Evolutionary conservation across 2,329 filamentous ascomycete species (phyloP).

Genomic region (Paraphaeosphaeria minitans): DNA sequence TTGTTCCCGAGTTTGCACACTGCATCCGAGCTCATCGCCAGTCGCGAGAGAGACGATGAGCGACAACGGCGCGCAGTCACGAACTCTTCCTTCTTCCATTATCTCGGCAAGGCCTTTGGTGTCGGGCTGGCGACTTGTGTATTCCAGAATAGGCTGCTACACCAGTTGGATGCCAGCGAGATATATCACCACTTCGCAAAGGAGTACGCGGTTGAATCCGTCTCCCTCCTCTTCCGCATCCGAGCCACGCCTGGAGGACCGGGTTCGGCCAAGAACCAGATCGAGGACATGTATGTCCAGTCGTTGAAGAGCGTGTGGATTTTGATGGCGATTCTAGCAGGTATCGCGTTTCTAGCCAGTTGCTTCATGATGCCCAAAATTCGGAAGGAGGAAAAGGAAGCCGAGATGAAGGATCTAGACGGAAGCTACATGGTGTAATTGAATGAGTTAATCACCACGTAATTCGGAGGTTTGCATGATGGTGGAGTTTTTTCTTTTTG

Average conservation of each 20-base stretch:
- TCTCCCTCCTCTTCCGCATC: slow-evolving; percentile 31
- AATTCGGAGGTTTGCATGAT: background rate
- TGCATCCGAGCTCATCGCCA: slow-evolving; percentile 38
- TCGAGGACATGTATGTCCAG: slow-evolving; percentile 32
- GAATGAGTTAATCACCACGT: too few relatives aligned
- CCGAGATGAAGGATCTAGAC: slow-evolving; percentile 13
- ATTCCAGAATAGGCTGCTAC: slow-evolving; percentile 45
- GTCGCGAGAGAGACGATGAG: slow-evolving; percentile 11
- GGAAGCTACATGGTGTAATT: slow-evolving; percentile 11
- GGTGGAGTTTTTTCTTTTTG: background rate
- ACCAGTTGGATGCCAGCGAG: slow-evolving; percentile 24
- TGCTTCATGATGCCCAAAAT: slow-evolving; percentile 19
- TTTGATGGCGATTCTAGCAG: slow-evolving; percentile 33
- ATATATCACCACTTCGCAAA: slow-evolving; percentile 25
- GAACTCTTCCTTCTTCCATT: slow-evolving; percentile 55
- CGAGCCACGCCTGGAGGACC: slow-evolving; percentile 22
- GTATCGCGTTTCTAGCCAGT: slow-evolving; percentile 27
- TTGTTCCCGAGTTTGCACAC: slow-evolving; percentile 51
- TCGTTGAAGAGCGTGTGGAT: slow-evolving; percentile 38
- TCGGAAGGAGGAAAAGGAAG: slow-evolving; percentile 1
- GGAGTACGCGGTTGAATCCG: slow-evolving; percentile 29
- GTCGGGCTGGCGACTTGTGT: slow-evolving; percentile 52
- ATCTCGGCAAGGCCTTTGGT: slow-evolving; percentile 56
- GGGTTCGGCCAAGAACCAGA: slow-evolving; percentile 16
- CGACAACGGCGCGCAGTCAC: slow-evolving; percentile 38